Evolutionary conservation across 2,329 filamentous ascomycete genomes (phyloP).

Genomic region (Aspergillus novofumigatus): DNA sequence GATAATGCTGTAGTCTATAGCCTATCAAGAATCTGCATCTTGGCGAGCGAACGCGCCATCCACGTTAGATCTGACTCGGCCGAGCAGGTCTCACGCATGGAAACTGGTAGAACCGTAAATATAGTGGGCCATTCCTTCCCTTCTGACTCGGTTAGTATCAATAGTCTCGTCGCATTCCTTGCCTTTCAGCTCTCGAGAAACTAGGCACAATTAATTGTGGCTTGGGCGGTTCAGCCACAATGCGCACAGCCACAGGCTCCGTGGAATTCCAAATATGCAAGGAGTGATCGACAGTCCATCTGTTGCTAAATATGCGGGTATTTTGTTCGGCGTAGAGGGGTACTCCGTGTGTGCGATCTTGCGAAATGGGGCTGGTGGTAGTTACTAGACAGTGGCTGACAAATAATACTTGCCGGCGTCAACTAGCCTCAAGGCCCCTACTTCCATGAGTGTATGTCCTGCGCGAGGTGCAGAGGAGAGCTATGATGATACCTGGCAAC

Average conservation of each 20-base stretch:
- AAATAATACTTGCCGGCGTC: background rate
- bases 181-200: background rate
- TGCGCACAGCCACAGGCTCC: too few species aligned
- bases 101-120: too few species aligned
- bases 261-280: background rate
- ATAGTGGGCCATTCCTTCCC: background rate
- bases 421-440: background rate
- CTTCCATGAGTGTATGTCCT: too few species aligned
- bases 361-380: background rate
- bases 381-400: background rate
- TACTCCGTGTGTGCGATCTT: background rate
- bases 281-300: background rate
- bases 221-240: background rate
- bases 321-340: background rate
- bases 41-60: background rate
- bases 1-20: background rate
- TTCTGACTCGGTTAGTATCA: too few species aligned
- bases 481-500: too few species aligned
- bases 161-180: background rate
- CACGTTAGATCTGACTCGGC: background rate
- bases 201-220: background rate
- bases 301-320: too few species aligned
- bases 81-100: background rate
- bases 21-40: background rate
- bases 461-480: too few species aligned